Evolutionary conservation across 1,284 basidiomycete genomes (phyloP).

Genomic region (Kalmanozyma brasiliensis): DNA sequence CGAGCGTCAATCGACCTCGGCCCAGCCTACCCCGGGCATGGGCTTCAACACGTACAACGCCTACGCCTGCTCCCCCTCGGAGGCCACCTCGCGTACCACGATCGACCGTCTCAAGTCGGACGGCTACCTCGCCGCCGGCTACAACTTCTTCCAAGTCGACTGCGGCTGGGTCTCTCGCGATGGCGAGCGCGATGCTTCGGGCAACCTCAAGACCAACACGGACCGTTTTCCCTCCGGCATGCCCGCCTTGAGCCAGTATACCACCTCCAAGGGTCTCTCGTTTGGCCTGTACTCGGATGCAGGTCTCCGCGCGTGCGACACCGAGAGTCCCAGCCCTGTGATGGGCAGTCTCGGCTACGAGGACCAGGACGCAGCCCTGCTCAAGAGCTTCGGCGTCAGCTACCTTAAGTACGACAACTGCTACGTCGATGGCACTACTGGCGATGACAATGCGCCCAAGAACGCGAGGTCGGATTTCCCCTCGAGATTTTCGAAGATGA

Average conservation of each 20-base stretch:
- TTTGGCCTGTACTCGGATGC: slow-evolving; percentile 72
- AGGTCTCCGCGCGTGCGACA: slow-evolving; percentile 68
- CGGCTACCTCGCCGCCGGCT: slow-evolving; percentile 52
- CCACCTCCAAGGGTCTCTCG: slow-evolving; percentile 71
- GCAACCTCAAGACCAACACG: slow-evolving; percentile 70
- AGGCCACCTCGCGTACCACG: slow-evolving; percentile 61
- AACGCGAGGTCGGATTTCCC: slow-evolving; percentile 34
- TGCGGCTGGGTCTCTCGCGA: slow-evolving; percentile 69
- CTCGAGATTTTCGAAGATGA: slow-evolving; percentile 71
- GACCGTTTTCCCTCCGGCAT: slow-evolving; percentile 71
- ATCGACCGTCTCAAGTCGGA: slow-evolving; percentile 67
- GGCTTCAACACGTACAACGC: slow-evolving; percentile 65
- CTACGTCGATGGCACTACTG: slow-evolving; percentile 66
- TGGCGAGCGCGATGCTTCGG: slow-evolving; percentile 67
- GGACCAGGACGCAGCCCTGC: slow-evolving; percentile 71
- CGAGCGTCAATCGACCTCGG: slow-evolving; percentile 11
- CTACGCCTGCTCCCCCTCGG: slow-evolving; percentile 59
- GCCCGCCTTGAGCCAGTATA: slow-evolving; percentile 69
- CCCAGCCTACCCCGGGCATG: slow-evolving; percentile 47
- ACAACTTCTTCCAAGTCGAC: slow-evolving; percentile 56
- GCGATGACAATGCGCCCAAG: slow-evolving; percentile 43
- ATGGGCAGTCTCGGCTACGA: slow-evolving; percentile 72
- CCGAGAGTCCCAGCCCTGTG: slow-evolving; percentile 50
- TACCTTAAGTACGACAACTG: slow-evolving; percentile 69
- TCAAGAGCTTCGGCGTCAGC: slow-evolving; percentile 71